Evolutionary conservation across 305 asterid genomes (phyloP).

Genomic region (Rubia peregrina): DNA sequence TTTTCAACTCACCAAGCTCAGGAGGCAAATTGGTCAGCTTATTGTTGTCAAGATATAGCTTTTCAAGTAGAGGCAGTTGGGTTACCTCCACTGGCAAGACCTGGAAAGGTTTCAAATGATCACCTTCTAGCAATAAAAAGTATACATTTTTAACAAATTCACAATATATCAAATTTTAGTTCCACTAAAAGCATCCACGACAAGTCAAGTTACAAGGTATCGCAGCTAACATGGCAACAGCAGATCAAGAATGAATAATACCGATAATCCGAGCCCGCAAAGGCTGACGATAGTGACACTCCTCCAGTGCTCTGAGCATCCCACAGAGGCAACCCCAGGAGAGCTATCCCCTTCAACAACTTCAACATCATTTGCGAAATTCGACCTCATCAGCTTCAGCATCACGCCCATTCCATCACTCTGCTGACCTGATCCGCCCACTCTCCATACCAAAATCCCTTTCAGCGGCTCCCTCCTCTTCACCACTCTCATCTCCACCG

Average conservation of each 20-base stretch:
- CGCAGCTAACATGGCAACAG: background rate
- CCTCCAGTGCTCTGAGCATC: slow-evolving; percentile 74
- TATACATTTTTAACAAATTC: background rate
- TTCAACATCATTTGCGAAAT: slow-evolving; percentile 51
- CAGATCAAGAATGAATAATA: slow-evolving; percentile 32
- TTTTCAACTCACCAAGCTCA: slow-evolving; percentile 86
- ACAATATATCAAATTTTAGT: background rate
- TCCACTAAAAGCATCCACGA: background rate
- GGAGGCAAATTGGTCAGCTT: slow-evolving; percentile 85
- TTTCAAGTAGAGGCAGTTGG: slow-evolving; percentile 84
- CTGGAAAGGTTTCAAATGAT: slow-evolving; percentile 28
- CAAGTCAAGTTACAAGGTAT: background rate
- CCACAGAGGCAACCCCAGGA: slow-evolving; percentile 32
- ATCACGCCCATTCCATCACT: slow-evolving; percentile 89
- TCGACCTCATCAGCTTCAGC: slow-evolving; percentile 71
- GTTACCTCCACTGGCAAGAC: slow-evolving; percentile 87
- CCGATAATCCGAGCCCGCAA: slow-evolving; percentile 78
- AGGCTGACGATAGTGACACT: slow-evolving; percentile 80
- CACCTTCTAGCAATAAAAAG: background rate
- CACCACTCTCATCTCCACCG: slow-evolving; percentile 72
- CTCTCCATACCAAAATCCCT: slow-evolving; percentile 68
- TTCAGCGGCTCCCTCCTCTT: slow-evolving; percentile 74
- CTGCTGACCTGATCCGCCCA: slow-evolving; percentile 82
- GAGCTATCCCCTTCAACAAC: slow-evolving; percentile 32
- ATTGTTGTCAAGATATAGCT: slow-evolving; percentile 86